Evolutionary conservation across 306 rosid genomes (phyloP), one percentile per base, ranked within the genome.

Genomic region (Sicyos edulis): DNA sequence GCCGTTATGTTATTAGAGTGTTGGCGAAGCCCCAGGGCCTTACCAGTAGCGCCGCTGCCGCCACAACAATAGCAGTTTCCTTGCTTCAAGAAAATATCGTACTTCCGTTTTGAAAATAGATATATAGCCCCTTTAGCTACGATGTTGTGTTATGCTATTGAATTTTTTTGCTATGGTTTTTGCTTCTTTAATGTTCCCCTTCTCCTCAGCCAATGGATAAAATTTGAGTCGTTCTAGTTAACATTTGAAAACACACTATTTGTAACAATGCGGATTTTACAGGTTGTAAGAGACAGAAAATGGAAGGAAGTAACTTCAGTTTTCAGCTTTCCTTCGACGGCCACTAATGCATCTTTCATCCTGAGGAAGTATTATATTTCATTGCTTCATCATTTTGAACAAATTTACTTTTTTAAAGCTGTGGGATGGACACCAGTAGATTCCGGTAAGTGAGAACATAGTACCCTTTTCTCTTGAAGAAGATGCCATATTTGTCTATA

Each of bases 291-390:
- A 64, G 98, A 93, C 37, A 86, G 87, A 77, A 84, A 76, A 81
- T 93, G 98, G 98, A 93, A 93, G 83, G 95, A 90, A 15, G 87
- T 93, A 64, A 88, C 98, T 1, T 77, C 88, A 20, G 86, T 80
- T 65, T 93, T 93, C 80, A 88, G 90, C 80, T 93, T 93, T 74
- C 98, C 98, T 29, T 88, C 96, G 11, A 93, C 98, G 1, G 96
- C 98, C 37, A 90, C 98, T 16, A 91, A 93, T 78, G 97, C 98
- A 40, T 88, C 98, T 54, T 93, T 87, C 79, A 92, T 93, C 77
- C 72, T 93, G 79, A 78, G 98, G 74, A 93, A 91, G 85, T 88
- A 93, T 82, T 93, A 90, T 82, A 6, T 77, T 73, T 86, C 87
- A 17, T 79, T 93, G 86, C 95, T 93, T 62, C 85, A 66, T 74